Percentiles rank a stretch among this genome's conserved stretches.
Conservation (phyloP, 2,329 filamentous ascomycete genomes). For the Penicillium verrucosum region DNA sequence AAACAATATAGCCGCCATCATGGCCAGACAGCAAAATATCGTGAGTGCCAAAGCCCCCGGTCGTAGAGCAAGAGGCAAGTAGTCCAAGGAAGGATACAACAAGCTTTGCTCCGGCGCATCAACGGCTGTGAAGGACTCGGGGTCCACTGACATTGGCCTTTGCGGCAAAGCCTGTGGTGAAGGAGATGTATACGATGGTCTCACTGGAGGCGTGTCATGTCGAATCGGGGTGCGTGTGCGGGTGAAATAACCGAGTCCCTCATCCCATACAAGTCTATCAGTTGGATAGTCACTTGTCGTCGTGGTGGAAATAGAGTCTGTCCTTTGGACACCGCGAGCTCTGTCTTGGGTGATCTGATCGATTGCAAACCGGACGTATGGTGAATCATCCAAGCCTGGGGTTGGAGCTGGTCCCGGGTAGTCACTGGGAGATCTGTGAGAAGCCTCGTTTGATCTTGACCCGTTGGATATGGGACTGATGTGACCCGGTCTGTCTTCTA, state of each 20-base stretch:
- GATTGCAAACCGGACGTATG: conserved; percentile 85
- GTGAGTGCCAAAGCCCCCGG: conserved; percentile 61
- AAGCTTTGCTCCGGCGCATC: conserved; percentile 44
- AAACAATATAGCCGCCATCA: conserved; percentile 70
- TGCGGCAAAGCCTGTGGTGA: conserved; percentile 35
- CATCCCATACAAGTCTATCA: conserved; percentile 50
- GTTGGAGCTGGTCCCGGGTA: conserved; percentile 52
- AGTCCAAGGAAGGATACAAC: conserved; percentile 58
- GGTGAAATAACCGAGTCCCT: conserved; percentile 45
- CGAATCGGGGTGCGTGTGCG: conserved; percentile 30
- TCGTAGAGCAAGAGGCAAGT: conserved; percentile 69
- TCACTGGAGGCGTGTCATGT: conserved; percentile 30
- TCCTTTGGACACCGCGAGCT: conserved; percentile 53
- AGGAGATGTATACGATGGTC: conserved; percentile 32
- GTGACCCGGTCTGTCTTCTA: conserved; percentile 21
- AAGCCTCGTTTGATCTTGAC: conserved; percentile 22
- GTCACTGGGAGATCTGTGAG: conserved; percentile 27
- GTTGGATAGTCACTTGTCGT: conserved; percentile 45
- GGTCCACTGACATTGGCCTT: conserved; percentile 27
- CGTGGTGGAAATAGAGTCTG: conserved; percentile 42
- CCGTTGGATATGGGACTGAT: conserved; percentile 23
- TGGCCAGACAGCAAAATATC: conserved; percentile 61
- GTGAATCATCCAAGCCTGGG: conserved; percentile 77
- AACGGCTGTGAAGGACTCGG: conserved; percentile 50
- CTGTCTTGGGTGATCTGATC: conserved; percentile 78